Evolutionary conservation across 1,139 yeast species (phyloP), one percentile per base, ranked within the genome.

Genomic region (Suhomyces anneliseae): DNA sequence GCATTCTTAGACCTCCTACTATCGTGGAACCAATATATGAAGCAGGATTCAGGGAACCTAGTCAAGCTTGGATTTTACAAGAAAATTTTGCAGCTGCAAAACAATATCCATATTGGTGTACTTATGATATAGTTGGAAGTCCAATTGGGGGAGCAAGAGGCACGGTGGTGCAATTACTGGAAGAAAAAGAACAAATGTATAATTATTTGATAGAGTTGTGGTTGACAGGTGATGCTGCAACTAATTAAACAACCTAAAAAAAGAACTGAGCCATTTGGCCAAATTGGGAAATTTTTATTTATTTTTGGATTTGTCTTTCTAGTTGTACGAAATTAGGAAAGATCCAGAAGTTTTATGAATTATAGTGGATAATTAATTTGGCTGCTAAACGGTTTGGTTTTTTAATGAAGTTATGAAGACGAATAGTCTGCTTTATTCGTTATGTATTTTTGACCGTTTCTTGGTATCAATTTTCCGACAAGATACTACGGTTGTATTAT

Each of bases 31-130:
- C 57, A 11, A 39, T 56, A 6, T 51, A 50, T 34, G 60, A 56
- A 10, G 41, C 46, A 2, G 57, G 53, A 8, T 52, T 42, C 32
- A 53, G 54, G 8, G 72, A 65, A 47, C 72, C 70, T 1, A 50
- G 51, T n/a, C 53, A 56, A 38, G 60, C 68, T 4, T 66, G 72
- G 70, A 50, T 57, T 4, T 46, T 46, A 15, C 53, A 53, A 12
- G 51, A 47, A 7, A 52, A 51, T 3, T 61, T 60, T 47, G 61
- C 56, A 2, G 50, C 52, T n/a, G 33, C 42, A 11, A 44, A 43
- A 11, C 61, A 59, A 2, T 54, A 61, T 43, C 58, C 59, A 1
- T 70, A 57, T 47, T 70, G 71, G 71, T 72, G 78, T 55, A 64
- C 64, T 12, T 72, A 72, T 53, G 66, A 69, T 48, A 49, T 68